These are phyloP conservation scores for Clarireedia homoeocarpa DNA, from an alignment of 2,329 filamentous ascomycete species.

Conservation along the genomic window DNA sequence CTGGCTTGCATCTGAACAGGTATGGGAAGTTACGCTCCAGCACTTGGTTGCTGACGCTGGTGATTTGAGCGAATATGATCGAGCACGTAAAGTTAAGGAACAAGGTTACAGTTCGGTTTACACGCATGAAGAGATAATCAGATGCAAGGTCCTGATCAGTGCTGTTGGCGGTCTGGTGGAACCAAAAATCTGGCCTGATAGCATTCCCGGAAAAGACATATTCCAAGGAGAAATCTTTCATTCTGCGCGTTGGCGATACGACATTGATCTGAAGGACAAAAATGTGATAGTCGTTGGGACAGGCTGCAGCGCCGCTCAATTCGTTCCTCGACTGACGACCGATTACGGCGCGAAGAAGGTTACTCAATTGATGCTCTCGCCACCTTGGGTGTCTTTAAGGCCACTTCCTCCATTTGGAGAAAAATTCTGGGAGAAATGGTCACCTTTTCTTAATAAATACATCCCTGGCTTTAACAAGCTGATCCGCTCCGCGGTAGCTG, in stretches of 20 bases:
- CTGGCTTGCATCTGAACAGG: slow-evolving; percentile 44
- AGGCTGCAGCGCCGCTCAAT: slow-evolving; percentile 49
- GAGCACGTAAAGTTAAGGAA: slow-evolving; percentile 35
- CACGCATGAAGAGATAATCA: slow-evolving; percentile 41
- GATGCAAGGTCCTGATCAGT: slow-evolving; percentile 46
- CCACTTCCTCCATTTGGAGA: slow-evolving; percentile 30
- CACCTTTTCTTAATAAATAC: slow-evolving; percentile 35
- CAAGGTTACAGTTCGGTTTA: slow-evolving; percentile 41
- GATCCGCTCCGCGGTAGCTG: slow-evolving; percentile 36
- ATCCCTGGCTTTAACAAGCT: slow-evolving; percentile 40
- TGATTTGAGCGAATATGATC: slow-evolving; percentile 42
- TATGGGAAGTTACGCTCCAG: slow-evolving; percentile 47
- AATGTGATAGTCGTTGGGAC: slow-evolving; percentile 50
- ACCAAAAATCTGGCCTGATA: slow-evolving; percentile 41
- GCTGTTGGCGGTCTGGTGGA: slow-evolving; percentile 49
- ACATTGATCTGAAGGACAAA: slow-evolving; percentile 44
- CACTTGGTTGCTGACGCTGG: slow-evolving; percentile 45
- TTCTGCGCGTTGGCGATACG: slow-evolving; percentile 48
- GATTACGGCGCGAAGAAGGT: slow-evolving; percentile 40
- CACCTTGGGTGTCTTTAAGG: slow-evolving; percentile 46
- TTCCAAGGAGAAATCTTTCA: slow-evolving; percentile 51
- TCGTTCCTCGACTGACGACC: slow-evolving; percentile 44
- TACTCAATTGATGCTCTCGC: slow-evolving; percentile 51
- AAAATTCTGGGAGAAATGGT: slow-evolving; percentile 39
- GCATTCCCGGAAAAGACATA: slow-evolving; percentile 42